Conservation (phyloP, 2,329 filamentous ascomycete species). For the Graphilbum ipis-grandicollis region DNA sequence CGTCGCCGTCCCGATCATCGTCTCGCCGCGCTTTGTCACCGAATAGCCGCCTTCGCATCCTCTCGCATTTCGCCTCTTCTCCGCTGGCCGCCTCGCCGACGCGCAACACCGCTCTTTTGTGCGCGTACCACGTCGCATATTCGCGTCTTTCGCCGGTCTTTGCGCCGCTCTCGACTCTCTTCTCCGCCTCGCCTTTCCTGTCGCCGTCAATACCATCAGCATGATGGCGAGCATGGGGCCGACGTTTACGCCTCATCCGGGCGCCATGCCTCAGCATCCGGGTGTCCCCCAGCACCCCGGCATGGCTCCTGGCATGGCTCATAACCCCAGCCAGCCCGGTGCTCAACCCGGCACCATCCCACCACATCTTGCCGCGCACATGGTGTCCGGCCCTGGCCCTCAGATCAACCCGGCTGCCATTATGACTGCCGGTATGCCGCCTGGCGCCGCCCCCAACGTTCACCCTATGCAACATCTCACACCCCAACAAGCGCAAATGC, state of each 20-base stretch:
- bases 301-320: slow-evolving; percentile 44
- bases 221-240: slow-evolving; percentile 59
- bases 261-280: slow-evolving; percentile 53
- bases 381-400: slow-evolving; percentile 54
- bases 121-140: too few relatives aligned
- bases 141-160: too few relatives aligned
- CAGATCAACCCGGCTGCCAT: slow-evolving; percentile 57
- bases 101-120: too few relatives aligned
- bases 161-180: not conserved
- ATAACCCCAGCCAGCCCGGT: slow-evolving; percentile 54
- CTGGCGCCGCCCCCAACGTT: slow-evolving; percentile 43
- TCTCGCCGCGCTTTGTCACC: too few relatives aligned
- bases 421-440: slow-evolving; percentile 57
- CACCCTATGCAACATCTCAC: slow-evolving; percentile 59
- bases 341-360: slow-evolving; percentile 45
- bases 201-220: slow-evolving; percentile 10
- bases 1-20: too few relatives aligned
- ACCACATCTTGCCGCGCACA: slow-evolving; percentile 48
- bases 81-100: too few relatives aligned
- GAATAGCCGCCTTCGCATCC: too few relatives aligned
- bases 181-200: not conserved
- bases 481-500: slow-evolving; percentile 39
- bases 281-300: slow-evolving; percentile 46
- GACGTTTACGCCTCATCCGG: slow-evolving; percentile 49
- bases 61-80: not conserved